Evolutionary conservation across 495 filamentous ascomycete species (phyloP).

Genomic region (Penicillium coprophilum): DNA sequence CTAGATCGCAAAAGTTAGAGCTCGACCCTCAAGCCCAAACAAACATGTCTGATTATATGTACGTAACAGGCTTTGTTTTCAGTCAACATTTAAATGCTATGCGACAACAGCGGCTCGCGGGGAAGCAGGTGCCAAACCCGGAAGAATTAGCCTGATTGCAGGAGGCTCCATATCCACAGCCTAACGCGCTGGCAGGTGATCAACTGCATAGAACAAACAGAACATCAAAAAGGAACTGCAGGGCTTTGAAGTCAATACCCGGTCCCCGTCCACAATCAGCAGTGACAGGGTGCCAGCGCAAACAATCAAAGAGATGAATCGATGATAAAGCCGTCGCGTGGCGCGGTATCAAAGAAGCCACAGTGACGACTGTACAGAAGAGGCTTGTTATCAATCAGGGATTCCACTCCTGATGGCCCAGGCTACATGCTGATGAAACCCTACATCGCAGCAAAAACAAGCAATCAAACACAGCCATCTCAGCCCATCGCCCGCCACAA

Average conservation of each 20-base stretch:
- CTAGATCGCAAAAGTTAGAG: neutral
- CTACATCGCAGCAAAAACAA: neutral
- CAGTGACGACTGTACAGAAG: neutral
- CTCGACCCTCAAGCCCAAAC: neutral
- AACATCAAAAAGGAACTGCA: neutral
- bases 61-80: constrained; percentile 1
- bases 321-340: constrained; percentile 2
- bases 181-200: neutral
- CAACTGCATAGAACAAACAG: neutral
- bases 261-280: neutral
- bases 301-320: neutral
- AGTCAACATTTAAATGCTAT: neutral
- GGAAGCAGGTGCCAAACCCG: constrained; percentile 9
- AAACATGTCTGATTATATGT: neutral
- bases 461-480: constrained; percentile 22
- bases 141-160: neutral
- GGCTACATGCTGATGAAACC: neutral
- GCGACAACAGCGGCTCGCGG: constrained; percentile 1
- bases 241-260: neutral
- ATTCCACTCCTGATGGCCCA: neutral
- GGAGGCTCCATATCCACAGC: constrained; percentile 4
- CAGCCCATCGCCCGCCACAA: constrained; percentile 21
- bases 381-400: neutral
- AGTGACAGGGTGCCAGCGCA: neutral
- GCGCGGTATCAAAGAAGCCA: neutral